phyloP scores from a whole-genome alignment of 345 rosid genomes.

The Trapa incisa region DNA sequence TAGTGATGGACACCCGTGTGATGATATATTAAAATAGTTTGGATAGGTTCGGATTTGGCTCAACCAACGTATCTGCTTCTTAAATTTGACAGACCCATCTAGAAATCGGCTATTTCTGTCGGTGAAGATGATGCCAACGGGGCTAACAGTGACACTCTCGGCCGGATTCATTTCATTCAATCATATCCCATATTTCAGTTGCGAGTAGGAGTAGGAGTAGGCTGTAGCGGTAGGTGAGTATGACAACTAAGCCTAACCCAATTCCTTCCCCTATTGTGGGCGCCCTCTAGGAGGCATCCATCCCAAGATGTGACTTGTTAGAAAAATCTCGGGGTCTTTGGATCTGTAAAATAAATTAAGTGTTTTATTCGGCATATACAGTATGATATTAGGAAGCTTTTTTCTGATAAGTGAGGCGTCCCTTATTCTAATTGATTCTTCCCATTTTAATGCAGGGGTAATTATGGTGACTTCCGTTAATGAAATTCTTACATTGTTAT shows the following conservation, averaged over 20 bases:
- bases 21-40: background rate
- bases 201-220: background rate
- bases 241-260: background rate
- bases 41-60: background rate
- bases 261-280: background rate
- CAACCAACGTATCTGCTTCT: constrained; percentile 2
- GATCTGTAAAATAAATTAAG: too few relatives aligned
- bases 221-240: background rate
- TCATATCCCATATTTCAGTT: background rate
- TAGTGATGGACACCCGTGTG: background rate
- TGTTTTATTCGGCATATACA: too few relatives aligned
- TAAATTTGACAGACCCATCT: background rate
- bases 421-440: too few relatives aligned
- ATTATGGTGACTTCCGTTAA: too few relatives aligned
- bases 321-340: too few relatives aligned
- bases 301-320: too few relatives aligned
- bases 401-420: too few relatives aligned
- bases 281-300: too few relatives aligned
- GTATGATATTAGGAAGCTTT: too few relatives aligned
- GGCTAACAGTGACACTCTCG: background rate
- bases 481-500: too few relatives aligned
- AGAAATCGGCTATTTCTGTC: background rate
- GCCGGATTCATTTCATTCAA: background rate
- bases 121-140: background rate
- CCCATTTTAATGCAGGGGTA: too few relatives aligned